A percentile compares a stretch with the other conserved stretches of the same genome.
These are phyloP conservation scores for Arbutus unedo DNA, from an alignment of 148 eudicot species.

Conservation along the genomic window DNA sequence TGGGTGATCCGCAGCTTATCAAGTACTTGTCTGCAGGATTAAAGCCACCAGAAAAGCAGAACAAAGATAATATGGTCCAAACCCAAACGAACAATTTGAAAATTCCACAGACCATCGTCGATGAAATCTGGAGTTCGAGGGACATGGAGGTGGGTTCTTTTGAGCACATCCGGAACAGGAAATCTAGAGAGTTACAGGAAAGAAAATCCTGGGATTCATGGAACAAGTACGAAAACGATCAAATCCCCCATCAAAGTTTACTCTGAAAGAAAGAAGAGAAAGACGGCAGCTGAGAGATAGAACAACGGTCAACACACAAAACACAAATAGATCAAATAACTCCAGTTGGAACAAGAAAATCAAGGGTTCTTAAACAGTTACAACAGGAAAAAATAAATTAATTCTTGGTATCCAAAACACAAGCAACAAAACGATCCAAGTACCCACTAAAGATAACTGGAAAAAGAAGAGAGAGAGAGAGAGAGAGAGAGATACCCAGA, in stretches of 20 bases:
- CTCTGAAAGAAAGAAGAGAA: neutral
- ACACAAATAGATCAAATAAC: constrained; percentile 1
- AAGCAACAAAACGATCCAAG: constrained; percentile 7
- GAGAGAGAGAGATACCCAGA: constrained; percentile 11
- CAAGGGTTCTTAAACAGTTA: constrained; percentile 3
- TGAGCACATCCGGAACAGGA: neutral
- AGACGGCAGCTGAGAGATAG: constrained; percentile 16
- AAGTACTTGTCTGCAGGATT: constrained; percentile 48
- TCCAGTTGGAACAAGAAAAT: neutral
- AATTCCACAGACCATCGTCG: constrained; percentile 32
- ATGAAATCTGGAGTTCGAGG: neutral
- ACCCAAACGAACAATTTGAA: constrained; percentile 29
- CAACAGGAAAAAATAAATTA: neutral
- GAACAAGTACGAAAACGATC: neutral
- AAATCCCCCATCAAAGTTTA: neutral
- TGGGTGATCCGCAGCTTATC: constrained; percentile 74
- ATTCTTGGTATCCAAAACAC: neutral
- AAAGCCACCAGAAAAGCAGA: constrained; percentile 29
- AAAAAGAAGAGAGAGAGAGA: constrained; percentile 11
- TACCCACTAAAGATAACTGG: constrained; percentile 17
- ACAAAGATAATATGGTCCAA: constrained; percentile 24
- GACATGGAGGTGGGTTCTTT: neutral
- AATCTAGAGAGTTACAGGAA: neutral
- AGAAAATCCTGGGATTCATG: neutral
- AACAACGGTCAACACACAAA: neutral